These are phyloP conservation scores for Remersonia thermophila DNA, from an alignment of 2,329 filamentous ascomycete species.

Conservation along the genomic window DNA sequence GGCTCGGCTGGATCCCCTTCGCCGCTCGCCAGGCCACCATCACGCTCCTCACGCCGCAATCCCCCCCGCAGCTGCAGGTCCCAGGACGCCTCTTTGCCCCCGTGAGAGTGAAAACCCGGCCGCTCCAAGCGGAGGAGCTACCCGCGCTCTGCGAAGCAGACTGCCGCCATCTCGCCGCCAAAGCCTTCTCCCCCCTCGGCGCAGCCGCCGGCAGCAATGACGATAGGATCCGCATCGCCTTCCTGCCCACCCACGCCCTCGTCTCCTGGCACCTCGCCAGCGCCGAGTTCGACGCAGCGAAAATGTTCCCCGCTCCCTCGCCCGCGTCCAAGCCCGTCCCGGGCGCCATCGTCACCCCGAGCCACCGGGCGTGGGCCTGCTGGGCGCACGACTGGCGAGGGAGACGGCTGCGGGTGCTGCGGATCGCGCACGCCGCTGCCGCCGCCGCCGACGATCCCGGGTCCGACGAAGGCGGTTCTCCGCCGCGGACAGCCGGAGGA, in stretches of 20 bases:
- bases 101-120: slow-evolving; percentile 9
- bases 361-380: slow-evolving; percentile 21
- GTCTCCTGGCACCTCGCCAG: slow-evolving; percentile 24
- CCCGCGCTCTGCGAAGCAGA: slow-evolving; percentile 18
- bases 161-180: slow-evolving; percentile 17
- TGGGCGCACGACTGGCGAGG: slow-evolving; percentile 26
- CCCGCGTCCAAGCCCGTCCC: slow-evolving; percentile 5
- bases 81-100: not conserved
- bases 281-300: slow-evolving; percentile 18
- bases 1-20: slow-evolving; percentile 24
- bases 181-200: slow-evolving; percentile 12
- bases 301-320: slow-evolving; percentile 7
- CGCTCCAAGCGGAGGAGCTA: slow-evolving; percentile 16
- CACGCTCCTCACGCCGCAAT: slow-evolving; percentile 13
- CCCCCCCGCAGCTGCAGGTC: not conserved
- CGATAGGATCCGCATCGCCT: slow-evolving; percentile 14
- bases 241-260: slow-evolving; percentile 21
- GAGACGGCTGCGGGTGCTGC: slow-evolving; percentile 21
- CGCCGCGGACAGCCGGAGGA: too few species aligned
- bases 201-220: too few species aligned
- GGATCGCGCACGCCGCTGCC: slow-evolving; percentile 12
- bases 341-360: slow-evolving; percentile 17
- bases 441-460: too few species aligned
- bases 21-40: slow-evolving; percentile 24
- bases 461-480: too few species aligned